These are phyloP conservation scores for Haplographium delicatum DNA, from an alignment of 495 filamentous ascomycete species.

Conservation along the genomic window DNA sequence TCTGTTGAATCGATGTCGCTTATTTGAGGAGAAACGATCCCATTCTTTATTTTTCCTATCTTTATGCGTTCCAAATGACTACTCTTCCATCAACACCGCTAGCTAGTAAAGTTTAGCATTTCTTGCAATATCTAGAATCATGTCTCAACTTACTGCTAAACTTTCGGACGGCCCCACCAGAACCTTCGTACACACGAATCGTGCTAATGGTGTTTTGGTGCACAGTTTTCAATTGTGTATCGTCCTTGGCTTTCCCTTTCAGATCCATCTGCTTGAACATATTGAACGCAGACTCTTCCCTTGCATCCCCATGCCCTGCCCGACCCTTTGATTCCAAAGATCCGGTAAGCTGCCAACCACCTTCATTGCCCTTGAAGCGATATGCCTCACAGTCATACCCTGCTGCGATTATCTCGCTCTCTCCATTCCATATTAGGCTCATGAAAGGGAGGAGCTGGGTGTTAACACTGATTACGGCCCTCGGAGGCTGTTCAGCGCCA, in stretches of 20 bases:
- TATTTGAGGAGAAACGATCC: conserved; percentile 6
- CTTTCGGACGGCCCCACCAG: conserved; percentile 59
- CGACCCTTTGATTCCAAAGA: conserved; percentile 79
- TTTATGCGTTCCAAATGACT: conserved; percentile 61
- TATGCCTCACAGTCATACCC: conserved; percentile 96
- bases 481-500: conserved; percentile 85
- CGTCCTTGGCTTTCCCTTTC: conserved; percentile 81
- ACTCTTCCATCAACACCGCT: conserved; percentile 93
- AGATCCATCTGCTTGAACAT: conserved; percentile 99
- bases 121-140: conserved; percentile 29
- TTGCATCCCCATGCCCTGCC: conserved; percentile 39
- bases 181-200: conserved; percentile 66
- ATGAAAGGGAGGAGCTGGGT: conserved; percentile 88
- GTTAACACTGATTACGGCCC: conserved; percentile 78
- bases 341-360: conserved; percentile 82
- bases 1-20: neutral
- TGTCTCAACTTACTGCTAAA: conserved; percentile 73
- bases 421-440: conserved; percentile 86
- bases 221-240: conserved; percentile 89
- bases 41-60: conserved; percentile 12
- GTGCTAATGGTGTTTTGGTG: conserved; percentile 96
- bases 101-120: conserved; percentile 45
- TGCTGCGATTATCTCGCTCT: conserved; percentile 91
- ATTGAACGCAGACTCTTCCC: conserved; percentile 78
- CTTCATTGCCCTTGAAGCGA: conserved; percentile 73